Evolutionary conservation across 129 eudicot genomes (phyloP), one percentile per base, ranked within the genome.

Genomic region (Rutidosis leptorrhynchoides): DNA sequence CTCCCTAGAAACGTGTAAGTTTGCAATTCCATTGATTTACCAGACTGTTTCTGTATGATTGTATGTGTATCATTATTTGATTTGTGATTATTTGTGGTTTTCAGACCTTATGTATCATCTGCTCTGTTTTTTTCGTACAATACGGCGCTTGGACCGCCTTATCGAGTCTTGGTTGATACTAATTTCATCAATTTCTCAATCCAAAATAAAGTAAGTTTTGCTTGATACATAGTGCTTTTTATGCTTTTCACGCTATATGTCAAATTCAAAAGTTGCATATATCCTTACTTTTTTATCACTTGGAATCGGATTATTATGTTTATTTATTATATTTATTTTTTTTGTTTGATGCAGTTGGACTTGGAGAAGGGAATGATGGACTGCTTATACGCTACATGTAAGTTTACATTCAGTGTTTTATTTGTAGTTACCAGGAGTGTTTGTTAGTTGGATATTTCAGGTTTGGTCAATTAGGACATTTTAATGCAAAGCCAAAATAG

Each of bases 291-390:
- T 12, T 12, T 40, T 40, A 12, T 40, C n/a, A 40, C 12, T 12
- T 40, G 46, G 16, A 12, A 2, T 67, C n/a, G 24, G 14, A 21
- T 15, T 59, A n/a, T 12, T 33, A 16, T 12, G 24, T 32, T 57
- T 5, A 2, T 52, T 17, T 49, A 49, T 20, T 40, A 1, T 7
- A 17, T 4, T 45, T 7, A 17, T 4, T 45, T 14, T 0, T 52
- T 27, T 15, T 57, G 20, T 15, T 70, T 70, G 32, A 32, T 80
- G 80, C 74, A 94, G 99, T 74, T 94, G 97, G 99, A 94, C 80
- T 76, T 94, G 83, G 99, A 86, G 90, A 89, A 89, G 77, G 99
- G 86, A 57, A 94, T 94, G 99, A 89, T 94, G 97, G 93, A 94
- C 70, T 94, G 99, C 82, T 83, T 94, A 40, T 94, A 94, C 76